phyloP scores from a whole-genome alignment of 148 eudicot species.

The Vaccinium corymbosum region DNA sequence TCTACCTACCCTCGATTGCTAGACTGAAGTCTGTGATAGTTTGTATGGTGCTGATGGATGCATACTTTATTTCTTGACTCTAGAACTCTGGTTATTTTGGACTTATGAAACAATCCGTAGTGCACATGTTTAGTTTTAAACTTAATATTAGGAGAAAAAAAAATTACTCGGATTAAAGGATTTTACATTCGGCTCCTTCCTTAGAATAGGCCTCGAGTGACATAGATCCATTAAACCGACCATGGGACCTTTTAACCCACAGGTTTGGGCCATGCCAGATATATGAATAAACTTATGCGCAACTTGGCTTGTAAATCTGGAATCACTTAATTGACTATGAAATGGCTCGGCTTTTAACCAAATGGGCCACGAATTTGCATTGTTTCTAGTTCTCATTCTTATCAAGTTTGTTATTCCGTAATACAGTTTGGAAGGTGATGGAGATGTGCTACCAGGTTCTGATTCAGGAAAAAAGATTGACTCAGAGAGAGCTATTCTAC shows the following conservation, averaged over 20 bases:
- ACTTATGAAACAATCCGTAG: background rate
- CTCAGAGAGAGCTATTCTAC: slow-evolving; percentile 85
- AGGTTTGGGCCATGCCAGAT: background rate
- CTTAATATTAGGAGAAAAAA: background rate
- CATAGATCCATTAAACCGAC: background rate
- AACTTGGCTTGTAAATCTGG: background rate
- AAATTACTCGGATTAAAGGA: background rate
- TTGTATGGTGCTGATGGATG: background rate
- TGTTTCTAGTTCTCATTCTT: background rate
- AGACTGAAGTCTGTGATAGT: background rate
- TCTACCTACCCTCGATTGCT: too few species aligned
- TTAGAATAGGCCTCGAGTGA: background rate
- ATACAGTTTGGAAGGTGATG: slow-evolving; percentile 93
- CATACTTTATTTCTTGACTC: background rate
- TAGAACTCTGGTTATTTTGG: background rate
- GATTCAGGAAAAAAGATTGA: slow-evolving; percentile 76
- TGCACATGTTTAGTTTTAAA: background rate
- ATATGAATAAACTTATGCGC: background rate
- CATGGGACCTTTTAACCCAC: background rate
- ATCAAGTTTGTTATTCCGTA: background rate
- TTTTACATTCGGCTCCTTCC: background rate
- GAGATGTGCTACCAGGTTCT: slow-evolving; percentile 82
- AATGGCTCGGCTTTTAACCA: background rate
- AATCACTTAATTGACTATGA: background rate
- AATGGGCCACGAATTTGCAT: background rate